phyloP scores from a whole-genome alignment of 306 rosid genomes.

The Corylus americana region DNA sequence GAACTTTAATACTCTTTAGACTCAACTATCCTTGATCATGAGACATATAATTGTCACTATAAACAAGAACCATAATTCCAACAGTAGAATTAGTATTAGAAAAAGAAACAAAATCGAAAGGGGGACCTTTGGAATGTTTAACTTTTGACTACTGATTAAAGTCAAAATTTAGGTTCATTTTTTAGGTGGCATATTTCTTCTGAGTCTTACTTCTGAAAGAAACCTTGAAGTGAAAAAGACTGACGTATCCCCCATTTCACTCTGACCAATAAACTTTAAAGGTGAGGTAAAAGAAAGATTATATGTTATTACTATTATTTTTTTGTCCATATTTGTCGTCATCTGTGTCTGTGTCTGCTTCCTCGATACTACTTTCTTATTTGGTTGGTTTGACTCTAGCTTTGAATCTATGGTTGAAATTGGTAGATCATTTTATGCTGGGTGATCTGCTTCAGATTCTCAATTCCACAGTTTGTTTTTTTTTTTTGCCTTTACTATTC shows the following conservation, averaged over 20 bases:
- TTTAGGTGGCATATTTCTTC: not conserved
- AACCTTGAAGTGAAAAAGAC: not conserved
- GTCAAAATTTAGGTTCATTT: not conserved
- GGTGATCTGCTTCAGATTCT: constrained; percentile 3
- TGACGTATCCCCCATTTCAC: not conserved
- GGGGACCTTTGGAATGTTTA: not conserved
- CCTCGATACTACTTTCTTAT: not conserved
- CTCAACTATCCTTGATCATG: not conserved
- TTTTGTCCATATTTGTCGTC: not conserved
- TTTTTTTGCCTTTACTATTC: not conserved
- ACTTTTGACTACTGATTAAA: not conserved
- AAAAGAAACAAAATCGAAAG: too few species aligned
- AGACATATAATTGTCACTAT: not conserved
- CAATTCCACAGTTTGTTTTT: not conserved
- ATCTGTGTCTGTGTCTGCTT: not conserved
- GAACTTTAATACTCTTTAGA: not conserved
- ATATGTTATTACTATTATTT: not conserved
- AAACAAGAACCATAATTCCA: not conserved
- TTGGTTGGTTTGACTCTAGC: not conserved
- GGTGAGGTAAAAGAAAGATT: not conserved
- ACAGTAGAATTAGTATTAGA: not conserved
- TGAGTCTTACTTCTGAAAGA: not conserved
- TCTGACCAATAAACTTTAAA: not conserved
- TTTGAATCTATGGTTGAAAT: not conserved
- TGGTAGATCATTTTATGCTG: not conserved